Evolutionary conservation across 1,284 basidiomycete genomes (phyloP).

Genomic region (Earliella scabrosa): DNA sequence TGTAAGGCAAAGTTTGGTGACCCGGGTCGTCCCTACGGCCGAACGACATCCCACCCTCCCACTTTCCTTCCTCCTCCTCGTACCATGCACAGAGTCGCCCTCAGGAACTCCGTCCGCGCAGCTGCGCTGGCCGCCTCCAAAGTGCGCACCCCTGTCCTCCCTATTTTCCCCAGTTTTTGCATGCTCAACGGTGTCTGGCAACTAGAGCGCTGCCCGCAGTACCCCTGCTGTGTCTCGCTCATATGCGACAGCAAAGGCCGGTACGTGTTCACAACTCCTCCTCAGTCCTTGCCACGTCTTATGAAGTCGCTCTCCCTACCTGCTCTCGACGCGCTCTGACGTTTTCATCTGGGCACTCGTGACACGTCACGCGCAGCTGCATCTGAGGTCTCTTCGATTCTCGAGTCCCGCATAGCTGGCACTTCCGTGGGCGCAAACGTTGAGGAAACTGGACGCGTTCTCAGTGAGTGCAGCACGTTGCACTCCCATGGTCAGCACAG

Average conservation of each 20-base stretch:
- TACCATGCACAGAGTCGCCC: conserved; percentile 86
- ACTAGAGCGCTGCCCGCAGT: conserved; percentile 50
- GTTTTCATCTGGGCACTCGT: conserved; percentile 30
- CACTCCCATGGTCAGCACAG: not conserved
- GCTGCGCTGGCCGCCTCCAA: conserved; percentile 70
- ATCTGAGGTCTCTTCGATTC: conserved; percentile 98
- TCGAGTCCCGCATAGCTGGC: conserved; percentile 98
- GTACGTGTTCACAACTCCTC: conserved; percentile 52
- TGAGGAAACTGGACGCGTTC: conserved; percentile 98
- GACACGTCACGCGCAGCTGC: conserved; percentile 77
- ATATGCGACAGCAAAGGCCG: conserved; percentile 98
- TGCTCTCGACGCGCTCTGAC: conserved; percentile 17
- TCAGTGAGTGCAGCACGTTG: conserved; percentile 67
- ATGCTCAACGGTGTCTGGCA: conserved; percentile 32
- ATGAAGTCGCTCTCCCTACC: conserved; percentile 28
- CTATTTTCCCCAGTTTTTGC: conserved; percentile 28
- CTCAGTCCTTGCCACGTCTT: conserved; percentile 24
- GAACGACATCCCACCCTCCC: conserved; percentile 42
- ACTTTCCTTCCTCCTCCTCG: conserved; percentile 45
- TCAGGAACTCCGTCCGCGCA: conserved; percentile 83
- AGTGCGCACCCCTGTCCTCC: conserved; percentile 44
- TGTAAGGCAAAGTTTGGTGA: conserved; percentile 35
- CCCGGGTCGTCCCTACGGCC: conserved; percentile 31
- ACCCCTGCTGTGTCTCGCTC: conserved; percentile 68
- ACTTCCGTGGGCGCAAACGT: conserved; percentile 90